Base-by-base conservation (phyloP, 495 filamentous ascomycete genomes). In the Viridothelium virens region DNA sequence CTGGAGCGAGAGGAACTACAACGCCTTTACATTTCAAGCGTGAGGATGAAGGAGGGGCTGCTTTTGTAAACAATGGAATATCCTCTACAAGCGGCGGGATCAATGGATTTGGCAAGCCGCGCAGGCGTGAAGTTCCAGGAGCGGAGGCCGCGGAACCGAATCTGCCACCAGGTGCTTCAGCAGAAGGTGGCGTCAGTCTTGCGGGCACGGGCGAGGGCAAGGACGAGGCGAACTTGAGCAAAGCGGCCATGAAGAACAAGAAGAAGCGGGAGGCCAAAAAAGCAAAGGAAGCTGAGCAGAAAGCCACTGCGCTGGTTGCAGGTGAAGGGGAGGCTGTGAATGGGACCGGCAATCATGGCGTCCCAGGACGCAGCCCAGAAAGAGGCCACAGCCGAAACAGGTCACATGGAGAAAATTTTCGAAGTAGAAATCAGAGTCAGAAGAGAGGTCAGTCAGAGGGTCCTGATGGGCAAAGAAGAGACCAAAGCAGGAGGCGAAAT, bases 181-280 rank as follows among this genome's bases (percentile, higher is more conserved):
- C 86, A n/a, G 86, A 86, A 41, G 87, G 86, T n/a, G 86, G 87
- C 39, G 87, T 89, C 50, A 83, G 83, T 64, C 77, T 88, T 44
- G 73, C 79, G 18, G 80, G 79, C 34, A 80, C 79, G 2, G 37
- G 38, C 5, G 82, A 79, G 47, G 86, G 87, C 38, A 85, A 82
- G 33, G 82, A 89, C 62, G 89, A 76, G 25, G 63, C 88, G 66
- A 87, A 81, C 68, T 77, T 95, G 50, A 92, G 89, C 68, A 96
- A 92, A 77, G 83, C 91, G 16, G 94, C 92, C 0, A 78, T 92
- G 63, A 96, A 97, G 81, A 98, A 97, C 80, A 97, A 97, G 86
- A 97, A 97, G 84, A 98, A 98, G 84, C 84, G 93, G 44, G 91
- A 96, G 74, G 92, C 91, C 64, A 96, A 95, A 82, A 97, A 97